Percentiles rank a stretch among this genome's conserved stretches.
phyloP scores from a whole-genome alignment of 257 asterid species.

The Thymus quinquecostatus region DNA sequence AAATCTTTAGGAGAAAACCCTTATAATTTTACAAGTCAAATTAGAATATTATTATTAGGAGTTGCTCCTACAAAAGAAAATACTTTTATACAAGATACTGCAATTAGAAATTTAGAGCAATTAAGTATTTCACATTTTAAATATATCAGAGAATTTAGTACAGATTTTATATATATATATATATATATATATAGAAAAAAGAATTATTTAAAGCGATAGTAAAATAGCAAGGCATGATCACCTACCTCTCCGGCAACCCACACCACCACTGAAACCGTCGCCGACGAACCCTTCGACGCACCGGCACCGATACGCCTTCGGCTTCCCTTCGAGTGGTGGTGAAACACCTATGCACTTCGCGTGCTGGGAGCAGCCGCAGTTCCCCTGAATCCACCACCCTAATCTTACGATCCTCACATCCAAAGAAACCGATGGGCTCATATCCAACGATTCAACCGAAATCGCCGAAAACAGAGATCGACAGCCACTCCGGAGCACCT shows the following conservation, averaged over 20 bases:
- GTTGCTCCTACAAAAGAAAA: too few species aligned
- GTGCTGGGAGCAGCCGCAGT: constrained; percentile 52
- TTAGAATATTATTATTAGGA: too few species aligned
- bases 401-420: constrained; percentile 55
- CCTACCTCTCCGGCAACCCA: constrained; percentile 16
- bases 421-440: constrained; percentile 51
- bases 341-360: constrained; percentile 42
- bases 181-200: too few species aligned
- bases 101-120: too few species aligned
- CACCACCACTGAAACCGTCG: constrained; percentile 59
- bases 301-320: constrained; percentile 50
- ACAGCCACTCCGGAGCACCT: constrained; percentile 41
- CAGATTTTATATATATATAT: too few species aligned
- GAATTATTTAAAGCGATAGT: too few species aligned
- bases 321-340: constrained; percentile 33
- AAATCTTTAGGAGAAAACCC: too few species aligned
- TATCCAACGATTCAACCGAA: constrained; percentile 39
- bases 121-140: too few species aligned
- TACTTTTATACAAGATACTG: too few species aligned
- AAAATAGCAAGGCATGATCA: neutral
- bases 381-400: constrained; percentile 67
- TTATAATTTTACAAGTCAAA: too few species aligned
- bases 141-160: too few species aligned
- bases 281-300: constrained; percentile 65
- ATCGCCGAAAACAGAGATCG: constrained; percentile 59